Base-by-base conservation (phyloP, 345 rosid genomes). In the Theobroma cacao region DNA sequence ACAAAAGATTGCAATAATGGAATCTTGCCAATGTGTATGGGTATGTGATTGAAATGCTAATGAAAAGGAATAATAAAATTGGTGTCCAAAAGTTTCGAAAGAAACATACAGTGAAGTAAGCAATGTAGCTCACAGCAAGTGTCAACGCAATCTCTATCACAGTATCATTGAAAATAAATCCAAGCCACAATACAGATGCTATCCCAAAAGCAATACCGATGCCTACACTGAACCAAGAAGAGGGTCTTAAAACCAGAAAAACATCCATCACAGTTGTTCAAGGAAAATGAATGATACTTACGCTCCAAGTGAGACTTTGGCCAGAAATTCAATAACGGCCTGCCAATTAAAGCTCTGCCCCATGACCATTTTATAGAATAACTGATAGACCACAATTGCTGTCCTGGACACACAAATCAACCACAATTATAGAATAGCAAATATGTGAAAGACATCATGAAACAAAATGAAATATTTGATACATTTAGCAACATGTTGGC, bases 371-470 rank as follows among this genome's bases (percentile, higher is more conserved):
- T 87, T 92, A 73, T 45, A 91, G 85, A 96, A 92, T 75, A 96
- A 83, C 88, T 96, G 99, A 79, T 87, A 96, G 83, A 94, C 94
- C 88, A 94, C 99, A 79, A 96, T 94, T 28, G 97, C 97, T 59
- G 94, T 92, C 87, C 99, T 96, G 95, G 55, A 86, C 18, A 77
- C 65, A 45, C 22, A 74, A 70, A 83, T 38, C 1, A 80, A 70
- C 72, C 11, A 2, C 63, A 74, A 34, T 77, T 55, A 81, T 73
- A 63, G 60, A 77, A 77, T 26, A 52, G 28, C 53, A 74, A 58
- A 52, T 38, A 72, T 10, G 30, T 72, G 50, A 70, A 77, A 78
- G 17, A 69, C 55, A 77, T 56, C 30, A 77, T 45, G 68, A 59
- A 58, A 73, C 43, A 33, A 68, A 56, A 77, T 59, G 11, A 34